Percentiles rank a stretch among this genome's conserved stretches.
Conservation (phyloP, 495 filamentous ascomycete species). For the Lasiosphaeris hirsuta region DNA sequence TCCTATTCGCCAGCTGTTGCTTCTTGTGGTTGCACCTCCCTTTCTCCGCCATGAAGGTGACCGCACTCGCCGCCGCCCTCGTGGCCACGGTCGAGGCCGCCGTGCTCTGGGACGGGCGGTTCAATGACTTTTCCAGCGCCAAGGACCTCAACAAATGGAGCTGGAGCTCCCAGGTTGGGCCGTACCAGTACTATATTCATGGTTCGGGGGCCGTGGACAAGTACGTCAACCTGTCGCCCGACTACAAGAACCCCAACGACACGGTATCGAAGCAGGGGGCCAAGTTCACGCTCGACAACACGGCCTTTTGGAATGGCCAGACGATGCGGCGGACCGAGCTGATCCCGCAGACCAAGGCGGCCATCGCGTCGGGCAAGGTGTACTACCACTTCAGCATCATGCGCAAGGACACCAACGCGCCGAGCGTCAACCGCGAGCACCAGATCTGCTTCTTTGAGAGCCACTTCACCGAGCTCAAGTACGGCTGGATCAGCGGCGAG, state of each 20-base stretch:
- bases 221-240: slow-evolving; percentile 50
- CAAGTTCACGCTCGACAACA: slow-evolving; percentile 63
- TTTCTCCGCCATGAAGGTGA: slow-evolving; percentile 24
- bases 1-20: too few species aligned
- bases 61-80: slow-evolving; percentile 11
- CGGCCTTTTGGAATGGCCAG: slow-evolving; percentile 55
- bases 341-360: slow-evolving; percentile 63
- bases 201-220: slow-evolving; percentile 49
- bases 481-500: slow-evolving; percentile 61
- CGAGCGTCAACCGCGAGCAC: slow-evolving; percentile 58
- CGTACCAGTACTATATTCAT: slow-evolving; percentile 74
- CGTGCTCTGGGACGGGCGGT: slow-evolving; percentile 60
- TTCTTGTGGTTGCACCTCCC: not conserved
- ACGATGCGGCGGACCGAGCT: slow-evolving; percentile 53
- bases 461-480: slow-evolving; percentile 72
- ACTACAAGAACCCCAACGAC: slow-evolving; percentile 64
- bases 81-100: slow-evolving; percentile 26
- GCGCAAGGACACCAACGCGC: slow-evolving; percentile 54
- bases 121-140: slow-evolving; percentile 53
- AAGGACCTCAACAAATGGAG: slow-evolving; percentile 57
- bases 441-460: slow-evolving; percentile 71
- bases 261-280: slow-evolving; percentile 56
- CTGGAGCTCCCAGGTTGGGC: slow-evolving; percentile 61
- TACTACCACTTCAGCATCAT: slow-evolving; percentile 67
- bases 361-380: slow-evolving; percentile 58